Base-by-base conservation (phyloP, 2,329 filamentous ascomycete species). In the Phoma herbarum region DNA sequence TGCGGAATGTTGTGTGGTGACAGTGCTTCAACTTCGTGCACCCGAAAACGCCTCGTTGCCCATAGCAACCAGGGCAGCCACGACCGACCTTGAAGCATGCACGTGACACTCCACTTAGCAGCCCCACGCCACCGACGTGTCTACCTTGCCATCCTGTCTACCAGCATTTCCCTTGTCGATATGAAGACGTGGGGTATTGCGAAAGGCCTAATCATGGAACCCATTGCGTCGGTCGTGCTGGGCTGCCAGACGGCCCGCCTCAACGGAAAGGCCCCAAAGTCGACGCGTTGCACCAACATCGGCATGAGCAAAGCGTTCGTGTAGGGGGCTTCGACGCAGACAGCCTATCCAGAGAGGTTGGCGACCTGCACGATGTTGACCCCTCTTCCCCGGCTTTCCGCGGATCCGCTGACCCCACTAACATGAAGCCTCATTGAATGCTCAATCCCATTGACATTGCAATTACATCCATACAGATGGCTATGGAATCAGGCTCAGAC, bases 1-100 rank as follows among this genome's bases (percentile, higher is more conserved):
- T 62, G 65, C 62, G 64, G 62, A 73, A 68, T 68, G 59, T 65
- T 65, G 61, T 65, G 39, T 64, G 67, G 68, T 41, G 43, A 53
- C 51, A 33, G 39, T 25, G 22, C 44, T 44, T 39, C 29, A 25
- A 53, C 28, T 53, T 50, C 56, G 49, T 53, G 49, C 55, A 52
- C 23, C 39, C 29, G n/a, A 58, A 52, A 58, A 49, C 39, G 44
- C 16, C 10, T 4, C 37, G 56, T 58, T 53, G 56, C 56, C 35
- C 45, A 41, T 52, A 50, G 22, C 49, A 50, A 58, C 49, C 12
- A 31, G 7, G 25, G 39, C 33, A 41, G 3, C 55, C 16, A 25
- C 53, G n/a, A 31, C 35, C n/a, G 49, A 44, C 49, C 29, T 28
- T 52, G 43, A 12, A 2, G 8, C 18, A 12, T 10, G 28, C 56